These are phyloP conservation scores for Fusarium nanum DNA, from an alignment of 2,329 filamentous ascomycete genomes.

Conservation along the genomic window DNA sequence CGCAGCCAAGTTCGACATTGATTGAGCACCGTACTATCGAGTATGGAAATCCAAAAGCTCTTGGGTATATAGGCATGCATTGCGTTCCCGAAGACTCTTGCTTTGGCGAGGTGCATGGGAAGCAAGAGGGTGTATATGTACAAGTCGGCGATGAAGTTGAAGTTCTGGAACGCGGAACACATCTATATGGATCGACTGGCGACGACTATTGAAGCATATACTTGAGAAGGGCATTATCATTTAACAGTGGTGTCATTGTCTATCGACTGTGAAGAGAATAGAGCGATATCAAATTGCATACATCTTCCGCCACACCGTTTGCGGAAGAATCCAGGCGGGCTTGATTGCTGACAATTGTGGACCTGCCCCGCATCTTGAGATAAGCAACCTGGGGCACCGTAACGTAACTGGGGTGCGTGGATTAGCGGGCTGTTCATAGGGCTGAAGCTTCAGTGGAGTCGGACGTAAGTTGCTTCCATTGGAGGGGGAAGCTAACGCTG, in stretches of 20 bases:
- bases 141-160: conserved; percentile 47
- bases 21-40: conserved; percentile 41
- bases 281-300: too few species aligned
- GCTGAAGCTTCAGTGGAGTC: too few species aligned
- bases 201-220: conserved; percentile 36
- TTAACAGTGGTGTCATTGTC: not conserved
- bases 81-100: conserved; percentile 45
- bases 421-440: too few species aligned
- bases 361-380: too few species aligned
- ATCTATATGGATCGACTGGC: conserved; percentile 45
- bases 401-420: too few species aligned
- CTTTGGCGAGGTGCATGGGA: conserved; percentile 13
- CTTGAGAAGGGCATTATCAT: not conserved
- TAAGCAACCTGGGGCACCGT: too few species aligned
- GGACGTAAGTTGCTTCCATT: too few species aligned
- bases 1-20: conserved; percentile 46
- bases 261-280: too few species aligned
- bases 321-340: too few species aligned
- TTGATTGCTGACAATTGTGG: too few species aligned
- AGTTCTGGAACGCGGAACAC: conserved; percentile 44
- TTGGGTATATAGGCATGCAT: conserved; percentile 49
- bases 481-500: too few species aligned
- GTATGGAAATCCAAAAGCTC: conserved; percentile 42
- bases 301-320: too few species aligned
- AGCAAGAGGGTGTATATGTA: conserved; percentile 24